Base-by-base conservation (phyloP, 257 asterid species). In the Solanum clarkiae region DNA sequence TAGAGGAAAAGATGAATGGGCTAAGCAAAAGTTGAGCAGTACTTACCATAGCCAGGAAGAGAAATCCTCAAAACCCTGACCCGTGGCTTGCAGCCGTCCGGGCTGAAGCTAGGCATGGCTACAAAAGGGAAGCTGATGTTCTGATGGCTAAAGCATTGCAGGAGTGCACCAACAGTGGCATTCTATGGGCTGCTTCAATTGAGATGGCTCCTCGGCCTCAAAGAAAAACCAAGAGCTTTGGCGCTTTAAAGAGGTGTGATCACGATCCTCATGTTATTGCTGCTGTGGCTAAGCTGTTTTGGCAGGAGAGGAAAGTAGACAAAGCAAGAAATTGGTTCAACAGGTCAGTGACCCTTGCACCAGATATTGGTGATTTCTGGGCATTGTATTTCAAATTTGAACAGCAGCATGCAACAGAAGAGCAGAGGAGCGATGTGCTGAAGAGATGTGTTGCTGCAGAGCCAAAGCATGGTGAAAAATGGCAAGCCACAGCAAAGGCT, bases 291-390 rank as follows among this genome's bases (percentile, higher is more conserved):
- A 94, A 93, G 89, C 86, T 93, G 36, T 93, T 95, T 80, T 95
- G 99, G 97, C 95, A 92, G 69, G 98, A 95, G 59, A 92, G 98
- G 86, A 95, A 95, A 90, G 92, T 93, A 70, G 98, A 95, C 45
- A 93, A 91, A 87, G 98, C 97, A n/a, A 90, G 98, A 84, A 83
- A 88, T 18, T 93, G 95, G 94, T 90, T 95, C 86, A 94, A 89
- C 81, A 85, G 93, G 90, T 94, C 96, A 18, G 98, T 95, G 17
- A 93, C 96, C 2, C 93, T 94, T 53, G 88, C 95, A 49, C 99
- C 98, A 3, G 98, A 95, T 89, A 86, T 90, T 84, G 99, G 99
- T 55, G 99, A 95, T 86, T 93, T 93, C 85, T 95, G 98, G 99
- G 98, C 97, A 1, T 85, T 92, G 89, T 93, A 90, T 81, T 93